Percentiles rank a stretch among this genome's conserved stretches.
These are phyloP conservation scores for Dendrocalamus latiflorus DNA, from an alignment of 202 grass and related monocot species.

Conservation along the genomic window DNA sequence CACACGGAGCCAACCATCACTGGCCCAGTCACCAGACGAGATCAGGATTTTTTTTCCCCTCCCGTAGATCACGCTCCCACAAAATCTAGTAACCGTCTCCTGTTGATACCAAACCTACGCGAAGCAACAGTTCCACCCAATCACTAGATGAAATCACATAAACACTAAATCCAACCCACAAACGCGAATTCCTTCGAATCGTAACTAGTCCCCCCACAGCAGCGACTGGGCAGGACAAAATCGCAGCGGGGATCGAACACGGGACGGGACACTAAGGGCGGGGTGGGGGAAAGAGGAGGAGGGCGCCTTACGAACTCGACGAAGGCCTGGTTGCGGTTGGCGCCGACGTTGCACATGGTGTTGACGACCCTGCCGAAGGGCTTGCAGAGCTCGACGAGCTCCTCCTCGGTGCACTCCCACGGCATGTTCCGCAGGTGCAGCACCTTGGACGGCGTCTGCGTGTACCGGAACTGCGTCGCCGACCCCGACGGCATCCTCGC, in stretches of 20 bases:
- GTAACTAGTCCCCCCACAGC: neutral
- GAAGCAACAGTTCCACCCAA: neutral
- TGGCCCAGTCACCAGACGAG: neutral
- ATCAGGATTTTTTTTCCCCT: neutral
- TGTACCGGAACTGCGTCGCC: conserved; percentile 75
- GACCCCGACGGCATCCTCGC: conserved; percentile 60
- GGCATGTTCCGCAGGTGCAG: conserved; percentile 96
- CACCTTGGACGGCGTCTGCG: conserved; percentile 96
- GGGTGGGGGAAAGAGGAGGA: too few relatives aligned
- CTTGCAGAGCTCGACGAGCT: conserved; percentile 85
- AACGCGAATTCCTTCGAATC: neutral
- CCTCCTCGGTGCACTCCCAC: conserved; percentile 92
- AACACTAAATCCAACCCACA: neutral
- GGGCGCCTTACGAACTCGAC: conserved; percentile 76
- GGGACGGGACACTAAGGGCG: neutral
- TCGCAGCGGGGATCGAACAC: neutral
- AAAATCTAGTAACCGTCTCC: neutral
- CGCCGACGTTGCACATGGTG: conserved; percentile 90
- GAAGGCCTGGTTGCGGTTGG: conserved; percentile 96
- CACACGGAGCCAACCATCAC: neutral
- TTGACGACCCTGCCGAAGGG: conserved; percentile 87
- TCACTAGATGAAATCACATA: neutral
- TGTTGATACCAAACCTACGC: neutral
- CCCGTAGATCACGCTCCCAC: neutral
- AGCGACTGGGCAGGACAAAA: neutral